A percentile compares a stretch with the other conserved stretches of the same genome.
Evolutionary conservation across 2,329 filamentous ascomycete species (phyloP).

Genomic region (Sphaerulina vaccinii): DNA sequence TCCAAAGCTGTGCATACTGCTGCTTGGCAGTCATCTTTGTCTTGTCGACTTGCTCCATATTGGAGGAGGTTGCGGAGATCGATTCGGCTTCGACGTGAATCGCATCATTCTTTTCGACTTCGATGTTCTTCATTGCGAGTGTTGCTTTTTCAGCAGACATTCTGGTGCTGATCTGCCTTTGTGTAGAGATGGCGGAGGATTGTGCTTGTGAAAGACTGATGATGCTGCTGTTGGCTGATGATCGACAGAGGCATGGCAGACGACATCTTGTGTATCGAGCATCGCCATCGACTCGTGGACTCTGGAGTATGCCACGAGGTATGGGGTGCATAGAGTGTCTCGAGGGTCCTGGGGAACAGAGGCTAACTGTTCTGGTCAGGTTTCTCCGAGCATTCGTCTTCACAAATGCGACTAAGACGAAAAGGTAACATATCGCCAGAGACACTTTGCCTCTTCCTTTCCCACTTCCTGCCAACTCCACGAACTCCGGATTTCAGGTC

Average conservation of each 20-base stretch:
- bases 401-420: too few species aligned
- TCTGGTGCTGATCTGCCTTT: not conserved
- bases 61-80: slow-evolving; percentile 19
- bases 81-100: slow-evolving; percentile 21
- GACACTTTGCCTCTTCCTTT: too few species aligned
- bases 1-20: slow-evolving; percentile 29
- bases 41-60: slow-evolving; percentile 16
- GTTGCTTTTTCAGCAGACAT: slow-evolving; percentile 8
- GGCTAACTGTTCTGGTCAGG: too few species aligned
- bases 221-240: not conserved
- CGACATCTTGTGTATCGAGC: slow-evolving; percentile 9
- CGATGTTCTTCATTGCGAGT: slow-evolving; percentile 10
- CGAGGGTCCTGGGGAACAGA: too few species aligned
- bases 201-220: not conserved
- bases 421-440: too few species aligned
- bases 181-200: not conserved
- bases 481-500: too few species aligned
- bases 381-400: too few species aligned
- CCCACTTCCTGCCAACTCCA: too few species aligned
- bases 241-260: slow-evolving; percentile 8
- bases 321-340: not conserved
- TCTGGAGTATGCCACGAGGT: not conserved
- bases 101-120: slow-evolving; percentile 21
- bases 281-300: not conserved
- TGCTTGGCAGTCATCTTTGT: slow-evolving; percentile 27